phyloP scores from a whole-genome alignment of 2,329 filamentous ascomycete species.

The Orbilia oligospora region DNA sequence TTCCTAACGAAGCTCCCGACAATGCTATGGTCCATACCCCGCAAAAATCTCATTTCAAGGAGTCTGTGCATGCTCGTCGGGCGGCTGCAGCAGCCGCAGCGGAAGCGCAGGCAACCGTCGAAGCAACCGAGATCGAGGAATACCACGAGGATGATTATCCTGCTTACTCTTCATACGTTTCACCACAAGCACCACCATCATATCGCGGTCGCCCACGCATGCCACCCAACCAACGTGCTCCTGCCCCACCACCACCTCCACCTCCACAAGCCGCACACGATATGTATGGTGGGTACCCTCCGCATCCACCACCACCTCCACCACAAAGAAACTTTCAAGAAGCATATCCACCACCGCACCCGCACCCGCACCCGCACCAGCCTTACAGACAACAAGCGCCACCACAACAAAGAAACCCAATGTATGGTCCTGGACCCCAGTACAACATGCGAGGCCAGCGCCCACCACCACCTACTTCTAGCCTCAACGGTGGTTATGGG shows the following conservation, averaged over 20 bases:
- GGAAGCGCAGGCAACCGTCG: conserved; percentile 35
- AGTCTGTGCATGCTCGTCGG: conserved; percentile 55
- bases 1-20: conserved; percentile 32
- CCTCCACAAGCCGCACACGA: conserved; percentile 25
- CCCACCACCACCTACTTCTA: conserved; percentile 30
- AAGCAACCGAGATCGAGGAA: conserved; percentile 54
- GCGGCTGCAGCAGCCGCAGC: conserved; percentile 47
- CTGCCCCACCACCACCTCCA: conserved; percentile 37
- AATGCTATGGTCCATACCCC: conserved; percentile 57
- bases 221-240: conserved; percentile 39
- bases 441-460: conserved; percentile 12
- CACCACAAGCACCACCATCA: conserved; percentile 43
- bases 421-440: conserved; percentile 45
- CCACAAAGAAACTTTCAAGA: conserved; percentile 33
- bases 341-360: conserved; percentile 40
- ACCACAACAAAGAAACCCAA: conserved; percentile 41
- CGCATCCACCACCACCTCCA: conserved; percentile 22
- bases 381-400: conserved; percentile 37
- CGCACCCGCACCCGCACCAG: conserved; percentile 44
- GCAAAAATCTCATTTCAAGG: conserved; percentile 58
- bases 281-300: conserved; percentile 21
- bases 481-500: conserved; percentile 42
- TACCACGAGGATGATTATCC: conserved; percentile 55
- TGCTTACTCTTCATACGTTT: conserved; percentile 42
- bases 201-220: conserved; percentile 54